Base-by-base conservation (phyloP, 169 alveolate species). In the Eimeria maxima region DNA sequence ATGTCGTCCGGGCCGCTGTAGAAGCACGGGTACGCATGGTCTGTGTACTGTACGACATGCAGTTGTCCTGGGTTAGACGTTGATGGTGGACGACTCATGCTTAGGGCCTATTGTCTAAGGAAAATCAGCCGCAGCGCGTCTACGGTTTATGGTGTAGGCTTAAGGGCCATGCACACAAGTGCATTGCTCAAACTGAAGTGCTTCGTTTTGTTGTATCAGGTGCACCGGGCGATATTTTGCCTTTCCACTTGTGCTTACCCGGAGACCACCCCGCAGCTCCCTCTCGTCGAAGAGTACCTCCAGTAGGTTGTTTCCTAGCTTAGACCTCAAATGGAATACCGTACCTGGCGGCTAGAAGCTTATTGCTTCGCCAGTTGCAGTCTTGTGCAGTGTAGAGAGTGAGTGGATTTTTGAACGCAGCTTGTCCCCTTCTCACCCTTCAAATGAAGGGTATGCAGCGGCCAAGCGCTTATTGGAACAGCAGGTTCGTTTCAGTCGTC, bases 171-270 rank as follows among this genome's bases (percentile, higher is more conserved):
- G 80, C 50, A 69, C 10, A 69, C 45, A 33, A 27, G 33, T 69
- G 80, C n/a, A 69, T 0, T 6, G 33, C 11, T 29, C 47, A 4
- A 6, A 27, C 47, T 3, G 4, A 67, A 2, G 11, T 67, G 78
- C 20, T 22, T 24, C 47, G 24, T n/a, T 7, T 69, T 27, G 45
- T 7, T 69, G 16, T 22, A 22, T 4, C 93, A 95, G 96, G 97
- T 96, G 18, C 57, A 57, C 67, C 74, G 88, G 14, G 97, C 94
- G 16, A 76, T 96, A 24, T 95, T 91, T 63, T 96, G 97, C 93
- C 95, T 96, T 63, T 95, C 97, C 53, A 96, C 97, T 4, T 96
- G 97, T 71, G 96, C 96, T 33, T 96, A 95, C 47, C 97, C 97
- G 53, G 96, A 87, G 4, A 53, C 22, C 5, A 80, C 38, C 57